A percentile compares a stretch with the other conserved stretches of the same genome.
These are phyloP conservation scores for Penicillium simplicissimum DNA, from an alignment of 495 filamentous ascomycete genomes.

Conservation along the genomic window DNA sequence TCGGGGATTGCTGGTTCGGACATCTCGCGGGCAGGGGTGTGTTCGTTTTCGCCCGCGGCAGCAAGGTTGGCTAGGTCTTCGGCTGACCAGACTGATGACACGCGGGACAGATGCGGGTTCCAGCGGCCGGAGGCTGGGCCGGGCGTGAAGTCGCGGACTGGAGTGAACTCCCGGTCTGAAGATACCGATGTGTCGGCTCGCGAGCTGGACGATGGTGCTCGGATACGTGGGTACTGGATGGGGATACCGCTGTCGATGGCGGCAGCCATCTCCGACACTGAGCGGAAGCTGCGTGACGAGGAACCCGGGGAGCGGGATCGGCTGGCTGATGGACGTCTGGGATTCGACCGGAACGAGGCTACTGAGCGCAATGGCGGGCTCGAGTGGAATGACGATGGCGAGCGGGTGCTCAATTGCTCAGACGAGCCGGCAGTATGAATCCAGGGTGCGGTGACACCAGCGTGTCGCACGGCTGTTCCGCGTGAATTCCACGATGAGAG, in stretches of 20 bases:
- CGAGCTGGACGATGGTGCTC: conserved; percentile 50
- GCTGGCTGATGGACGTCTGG: conserved; percentile 33
- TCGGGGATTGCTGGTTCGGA: conserved; percentile 25
- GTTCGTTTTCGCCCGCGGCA: conserved; percentile 16
- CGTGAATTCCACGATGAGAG: conserved; percentile 50
- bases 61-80: conserved; percentile 27
- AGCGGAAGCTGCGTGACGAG: conserved; percentile 41
- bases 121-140: conserved; percentile 54
- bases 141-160: conserved; percentile 33
- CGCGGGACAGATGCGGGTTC: conserved; percentile 74
- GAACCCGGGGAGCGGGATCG: conserved; percentile 41
- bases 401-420: conserved; percentile 37
- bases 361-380: conserved; percentile 38
- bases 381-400: conserved; percentile 45
- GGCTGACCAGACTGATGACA: conserved; percentile 64
- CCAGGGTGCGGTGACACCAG: conserved; percentile 37
- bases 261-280: conserved; percentile 39
- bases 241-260: conserved; percentile 44
- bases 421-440: conserved; percentile 39
- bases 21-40: conserved; percentile 19
- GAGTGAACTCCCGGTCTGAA: conserved; percentile 33
- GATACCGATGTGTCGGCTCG: conserved; percentile 43
- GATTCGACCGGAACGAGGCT: conserved; percentile 34
- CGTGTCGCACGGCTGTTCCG: conserved; percentile 50
- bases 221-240: conserved; percentile 53